Evolutionary conservation across 495 filamentous ascomycete species (phyloP).

Genomic region (Ascodesmis nigricans): DNA sequence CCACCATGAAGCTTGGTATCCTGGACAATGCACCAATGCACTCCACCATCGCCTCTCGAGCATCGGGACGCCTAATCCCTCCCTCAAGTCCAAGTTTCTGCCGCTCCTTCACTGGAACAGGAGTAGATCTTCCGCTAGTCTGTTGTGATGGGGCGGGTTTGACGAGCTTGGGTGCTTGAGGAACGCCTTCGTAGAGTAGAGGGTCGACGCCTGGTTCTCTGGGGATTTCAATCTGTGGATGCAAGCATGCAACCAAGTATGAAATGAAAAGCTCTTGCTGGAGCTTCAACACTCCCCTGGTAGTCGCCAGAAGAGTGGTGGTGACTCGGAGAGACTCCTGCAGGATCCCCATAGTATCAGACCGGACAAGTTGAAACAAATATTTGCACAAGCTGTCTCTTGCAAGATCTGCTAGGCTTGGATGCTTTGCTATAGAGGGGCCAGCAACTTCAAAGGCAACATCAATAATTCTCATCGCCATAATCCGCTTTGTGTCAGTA

Average conservation of each 20-base stretch:
- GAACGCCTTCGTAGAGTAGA: conserved; percentile 77
- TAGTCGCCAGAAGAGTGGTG: conserved; percentile 74
- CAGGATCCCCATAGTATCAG: conserved; percentile 81
- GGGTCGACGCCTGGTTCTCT: conserved; percentile 77
- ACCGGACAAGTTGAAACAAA: conserved; percentile 89
- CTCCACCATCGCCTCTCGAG: conserved; percentile 96
- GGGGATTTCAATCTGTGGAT: conserved; percentile 80
- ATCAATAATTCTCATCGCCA: conserved; percentile 92
- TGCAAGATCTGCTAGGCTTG: conserved; percentile 64
- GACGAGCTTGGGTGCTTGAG: conserved; percentile 65
- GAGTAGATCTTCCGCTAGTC: conserved; percentile 68
- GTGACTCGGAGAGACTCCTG: conserved; percentile 81
- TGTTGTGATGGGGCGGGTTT: conserved; percentile 60
- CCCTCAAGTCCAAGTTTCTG: conserved; percentile 88
- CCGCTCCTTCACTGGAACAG: conserved; percentile 79
- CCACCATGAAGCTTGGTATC: conserved; percentile 82
- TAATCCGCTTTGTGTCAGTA: conserved; percentile 85
- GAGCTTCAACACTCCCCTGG: conserved; percentile 75
- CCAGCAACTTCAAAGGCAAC: conserved; percentile 92
- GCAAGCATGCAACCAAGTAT: conserved; percentile 81
- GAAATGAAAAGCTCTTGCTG: conserved; percentile 94
- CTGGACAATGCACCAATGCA: conserved; percentile 75
- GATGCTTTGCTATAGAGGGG: conserved; percentile 84
- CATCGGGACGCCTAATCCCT: conserved; percentile 73
- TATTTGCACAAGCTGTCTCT: conserved; percentile 87